Conservation (phyloP, 148 eudicot species). For the Arctostaphylos glauca region DNA sequence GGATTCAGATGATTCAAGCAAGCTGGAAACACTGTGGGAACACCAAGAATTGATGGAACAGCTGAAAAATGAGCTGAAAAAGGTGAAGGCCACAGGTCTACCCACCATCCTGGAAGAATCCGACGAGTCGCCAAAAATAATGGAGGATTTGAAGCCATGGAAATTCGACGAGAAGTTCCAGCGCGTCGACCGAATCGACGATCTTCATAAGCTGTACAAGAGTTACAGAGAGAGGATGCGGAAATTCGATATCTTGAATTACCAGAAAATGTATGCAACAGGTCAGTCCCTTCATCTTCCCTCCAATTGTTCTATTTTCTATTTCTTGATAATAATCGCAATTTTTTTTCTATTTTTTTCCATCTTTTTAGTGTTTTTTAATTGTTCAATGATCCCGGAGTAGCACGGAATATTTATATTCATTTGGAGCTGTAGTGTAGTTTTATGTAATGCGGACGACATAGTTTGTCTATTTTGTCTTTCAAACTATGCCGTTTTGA, state of each 20-base stretch:
- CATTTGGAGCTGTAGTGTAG: too few relatives aligned
- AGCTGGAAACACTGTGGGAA: slow-evolving; percentile 82
- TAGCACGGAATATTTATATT: too few relatives aligned
- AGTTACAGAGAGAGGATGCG: slow-evolving; percentile 90
- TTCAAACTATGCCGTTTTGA: background rate
- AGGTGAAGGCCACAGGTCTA: slow-evolving; percentile 81
- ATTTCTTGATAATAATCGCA: background rate
- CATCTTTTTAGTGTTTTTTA: background rate
- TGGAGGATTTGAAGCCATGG: slow-evolving; percentile 88
- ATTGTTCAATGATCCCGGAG: background rate
- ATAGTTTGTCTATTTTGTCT: too few relatives aligned
- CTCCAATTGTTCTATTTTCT: background rate
- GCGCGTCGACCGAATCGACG: slow-evolving; percentile 47
- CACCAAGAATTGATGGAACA: slow-evolving; percentile 94
- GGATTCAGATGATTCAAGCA: slow-evolving; percentile 52
- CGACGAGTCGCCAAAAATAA: slow-evolving; percentile 60
- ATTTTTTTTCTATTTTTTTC: background rate
- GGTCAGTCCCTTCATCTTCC: slow-evolving; percentile 42
- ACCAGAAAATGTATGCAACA: slow-evolving; percentile 98
- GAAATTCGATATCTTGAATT: slow-evolving; percentile 89
- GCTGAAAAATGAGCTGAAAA: slow-evolving; percentile 80
- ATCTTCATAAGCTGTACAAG: slow-evolving; percentile 83
- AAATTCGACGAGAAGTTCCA: slow-evolving; percentile 74
- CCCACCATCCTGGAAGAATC: slow-evolving; percentile 96
- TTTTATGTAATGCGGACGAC: too few relatives aligned